Evolutionary conservation across 2,329 filamentous ascomycete genomes (phyloP).

Genomic region (Celoporthe dispersa): DNA sequence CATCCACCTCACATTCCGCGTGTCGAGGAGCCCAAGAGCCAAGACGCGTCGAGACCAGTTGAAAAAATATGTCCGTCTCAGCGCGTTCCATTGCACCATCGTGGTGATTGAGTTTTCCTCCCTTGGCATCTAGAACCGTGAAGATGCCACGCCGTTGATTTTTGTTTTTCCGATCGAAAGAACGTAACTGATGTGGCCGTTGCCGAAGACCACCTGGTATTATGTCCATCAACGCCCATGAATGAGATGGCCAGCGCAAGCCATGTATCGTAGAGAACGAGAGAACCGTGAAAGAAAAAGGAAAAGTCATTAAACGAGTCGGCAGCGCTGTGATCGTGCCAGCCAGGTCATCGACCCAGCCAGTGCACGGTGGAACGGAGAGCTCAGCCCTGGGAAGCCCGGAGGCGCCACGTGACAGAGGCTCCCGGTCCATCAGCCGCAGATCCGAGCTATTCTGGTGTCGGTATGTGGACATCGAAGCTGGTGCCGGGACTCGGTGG

Average conservation of each 20-base stretch:
- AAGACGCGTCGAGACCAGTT: background rate
- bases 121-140: background rate
- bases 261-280: conserved; percentile 33
- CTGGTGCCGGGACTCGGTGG: conserved; percentile 28
- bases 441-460: background rate
- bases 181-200: conserved; percentile 22
- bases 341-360: background rate
- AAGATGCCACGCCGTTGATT: conserved; percentile 13
- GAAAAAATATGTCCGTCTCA: background rate
- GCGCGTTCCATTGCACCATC: background rate
- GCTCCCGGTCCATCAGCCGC: background rate
- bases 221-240: conserved; percentile 28
- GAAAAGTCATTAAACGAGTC: conserved; percentile 26
- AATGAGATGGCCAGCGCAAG: conserved; percentile 27
- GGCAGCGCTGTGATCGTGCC: conserved; percentile 16
- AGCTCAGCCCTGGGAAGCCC: conserved; percentile 5
- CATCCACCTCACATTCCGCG: background rate
- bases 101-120: background rate
- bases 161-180: conserved; percentile 14
- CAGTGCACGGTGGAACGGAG: background rate
- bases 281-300: conserved; percentile 32
- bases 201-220: conserved; percentile 28
- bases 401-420: background rate
- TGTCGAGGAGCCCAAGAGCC: background rate
- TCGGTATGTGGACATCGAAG: conserved; percentile 1